Evolutionary conservation across 345 rosid species (phyloP).

Genomic region (Lepidium sativum): DNA sequence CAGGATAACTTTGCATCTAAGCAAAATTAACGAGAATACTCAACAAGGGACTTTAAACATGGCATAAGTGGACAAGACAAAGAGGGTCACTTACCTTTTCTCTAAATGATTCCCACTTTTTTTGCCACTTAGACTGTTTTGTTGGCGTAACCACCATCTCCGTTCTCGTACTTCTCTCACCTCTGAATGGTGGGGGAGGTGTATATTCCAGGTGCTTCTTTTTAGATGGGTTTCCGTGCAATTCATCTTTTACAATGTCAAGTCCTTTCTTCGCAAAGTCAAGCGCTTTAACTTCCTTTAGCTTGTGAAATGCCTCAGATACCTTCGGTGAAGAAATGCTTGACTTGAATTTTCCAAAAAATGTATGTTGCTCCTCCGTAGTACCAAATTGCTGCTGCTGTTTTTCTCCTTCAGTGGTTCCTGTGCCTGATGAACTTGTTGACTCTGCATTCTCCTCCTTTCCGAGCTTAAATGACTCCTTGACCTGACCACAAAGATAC

Average conservation of each 20-base stretch:
- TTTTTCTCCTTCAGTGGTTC: slow-evolving; percentile 42
- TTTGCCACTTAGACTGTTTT: slow-evolving; percentile 65
- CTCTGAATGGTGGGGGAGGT: slow-evolving; percentile 55
- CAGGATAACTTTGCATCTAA: slow-evolving; percentile 69
- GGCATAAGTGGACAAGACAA: not conserved
- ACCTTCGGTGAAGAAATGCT: slow-evolving; percentile 60
- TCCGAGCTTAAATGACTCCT: slow-evolving; percentile 52
- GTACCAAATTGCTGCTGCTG: slow-evolving; percentile 34
- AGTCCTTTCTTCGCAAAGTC: slow-evolving; percentile 82
- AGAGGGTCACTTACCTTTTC: slow-evolving; percentile 40
- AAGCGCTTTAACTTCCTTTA: slow-evolving; percentile 59
- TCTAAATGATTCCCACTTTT: slow-evolving; percentile 62
- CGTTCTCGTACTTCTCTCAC: slow-evolving; percentile 71
- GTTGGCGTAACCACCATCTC: slow-evolving; percentile 57
- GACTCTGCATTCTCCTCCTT: slow-evolving; percentile 40
- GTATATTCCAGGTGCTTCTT: slow-evolving; percentile 80
- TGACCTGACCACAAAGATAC: slow-evolving; percentile 43
- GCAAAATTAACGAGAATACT: not conserved
- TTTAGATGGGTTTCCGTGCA: slow-evolving; percentile 49
- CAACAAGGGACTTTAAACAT: not conserved
- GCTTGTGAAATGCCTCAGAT: slow-evolving; percentile 48
- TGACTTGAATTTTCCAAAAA: slow-evolving; percentile 62
- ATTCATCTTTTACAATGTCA: slow-evolving; percentile 82
- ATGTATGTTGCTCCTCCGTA: slow-evolving; percentile 39
- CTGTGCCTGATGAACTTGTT: slow-evolving; percentile 37